Percentiles rank a stretch among this genome's conserved stretches.
These are phyloP conservation scores for Verticillium isaacii DNA, from an alignment of 2,329 filamentous ascomycete species.

Conservation along the genomic window DNA sequence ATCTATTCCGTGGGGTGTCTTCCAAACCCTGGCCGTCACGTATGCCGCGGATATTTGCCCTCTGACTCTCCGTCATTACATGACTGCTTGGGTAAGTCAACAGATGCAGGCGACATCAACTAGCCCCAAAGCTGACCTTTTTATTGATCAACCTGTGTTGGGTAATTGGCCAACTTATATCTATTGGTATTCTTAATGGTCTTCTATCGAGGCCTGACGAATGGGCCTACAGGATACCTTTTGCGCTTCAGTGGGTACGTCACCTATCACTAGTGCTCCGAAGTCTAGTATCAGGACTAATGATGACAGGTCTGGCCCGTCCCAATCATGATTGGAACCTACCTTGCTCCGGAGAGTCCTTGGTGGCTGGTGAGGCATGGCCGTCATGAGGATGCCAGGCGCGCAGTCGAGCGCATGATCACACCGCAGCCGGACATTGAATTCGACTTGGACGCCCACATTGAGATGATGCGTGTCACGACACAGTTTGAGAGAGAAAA, in stretches of 20 bases:
- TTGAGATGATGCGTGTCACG: constrained; percentile 39
- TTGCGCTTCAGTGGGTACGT: constrained; percentile 34
- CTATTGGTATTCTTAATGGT: constrained; percentile 30
- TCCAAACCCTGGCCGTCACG: constrained; percentile 33
- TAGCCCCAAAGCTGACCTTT: no score
- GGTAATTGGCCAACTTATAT: constrained; percentile 35
- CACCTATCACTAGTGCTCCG: background rate
- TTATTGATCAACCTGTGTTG: constrained; percentile 32
- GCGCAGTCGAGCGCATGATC: constrained; percentile 20
- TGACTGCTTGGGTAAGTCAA: constrained; percentile 36
- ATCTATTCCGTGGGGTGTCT: constrained; percentile 30
- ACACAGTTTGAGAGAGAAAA: constrained; percentile 28
- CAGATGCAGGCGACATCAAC: no score
- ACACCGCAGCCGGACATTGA: constrained; percentile 12
- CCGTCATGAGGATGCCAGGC: constrained; percentile 23
- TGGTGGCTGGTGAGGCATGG: constrained; percentile 40
- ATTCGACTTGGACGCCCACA: constrained; percentile 25
- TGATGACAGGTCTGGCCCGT: constrained; percentile 26
- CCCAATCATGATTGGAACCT: constrained; percentile 26
- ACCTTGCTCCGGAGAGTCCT: constrained; percentile 37
- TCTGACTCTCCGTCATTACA: constrained; percentile 25
- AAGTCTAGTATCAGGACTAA: background rate
- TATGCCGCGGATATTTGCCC: constrained; percentile 35
- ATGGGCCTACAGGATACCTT: constrained; percentile 38
- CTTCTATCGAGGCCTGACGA: constrained; percentile 26